Evolutionary conservation across 2,329 filamentous ascomycete genomes (phyloP), one percentile per base, ranked within the genome.

Genomic region (Claviceps capensis): DNA sequence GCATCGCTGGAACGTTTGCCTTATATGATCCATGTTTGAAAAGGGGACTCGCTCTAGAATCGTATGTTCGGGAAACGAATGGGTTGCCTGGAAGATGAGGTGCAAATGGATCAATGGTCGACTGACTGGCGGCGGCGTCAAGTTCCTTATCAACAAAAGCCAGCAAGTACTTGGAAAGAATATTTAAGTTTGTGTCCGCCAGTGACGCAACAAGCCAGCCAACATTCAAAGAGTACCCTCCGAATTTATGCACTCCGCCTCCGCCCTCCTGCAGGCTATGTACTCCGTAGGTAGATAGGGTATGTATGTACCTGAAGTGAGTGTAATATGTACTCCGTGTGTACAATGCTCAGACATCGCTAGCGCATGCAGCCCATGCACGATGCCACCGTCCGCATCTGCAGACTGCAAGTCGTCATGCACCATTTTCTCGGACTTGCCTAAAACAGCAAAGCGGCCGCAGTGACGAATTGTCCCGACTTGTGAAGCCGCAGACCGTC

Each of bases 1-100:
- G 73, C 76, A 80, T 62, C 70, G 74, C 64, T 69, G 68, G 61
- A 81, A 81, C n/a, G 77, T 78, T 66, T 79, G 66, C 65, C 74
- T 78, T 59, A 81, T 72, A 55, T 63, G 70, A 58, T 81, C 77
- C 78, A 81, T 81, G 47, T 23, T 51, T 34, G 16, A 38, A 26
- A 47, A 45, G 14, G 37, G 14, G n/a, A 13, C 11, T 49, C 22
- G 23, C 23, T 16, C 23, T n/a, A 47, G n/a, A 47, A n/a, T 9
- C 34, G 30, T 34, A 17, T 17, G 34, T 26, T 11, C 3, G 19
- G 30, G 8, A 30, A 30, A 30, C 4, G 3, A 23, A 34, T 34
- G 48, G 16, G 38, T 13, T 11, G 26, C 14, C 13, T 16, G 19
- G 26, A 37, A 22, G 30, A 26, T 45, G 17, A 14, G 22, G 8